Evolutionary conservation across 352 stramenopile species (phyloP).

Genomic region (Blastocystis sp.): DNA sequence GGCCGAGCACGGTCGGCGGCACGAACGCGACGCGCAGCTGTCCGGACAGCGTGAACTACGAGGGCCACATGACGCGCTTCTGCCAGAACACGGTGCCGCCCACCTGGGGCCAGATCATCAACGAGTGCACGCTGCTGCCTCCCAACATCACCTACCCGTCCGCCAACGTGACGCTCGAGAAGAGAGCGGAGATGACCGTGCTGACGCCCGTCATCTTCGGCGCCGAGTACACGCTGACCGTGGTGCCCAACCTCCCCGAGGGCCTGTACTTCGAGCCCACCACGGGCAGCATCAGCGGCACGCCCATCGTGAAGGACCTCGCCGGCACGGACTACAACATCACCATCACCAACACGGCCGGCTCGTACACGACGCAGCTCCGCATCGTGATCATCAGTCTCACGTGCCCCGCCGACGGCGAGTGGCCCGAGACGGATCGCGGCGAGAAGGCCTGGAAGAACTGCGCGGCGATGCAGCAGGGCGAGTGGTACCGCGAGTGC

Average conservation of each 20-base stretch:
- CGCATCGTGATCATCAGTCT: constrained; percentile 56
- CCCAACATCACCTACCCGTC: constrained; percentile 70
- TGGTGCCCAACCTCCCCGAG: constrained; percentile 26
- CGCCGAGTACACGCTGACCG: constrained; percentile 2
- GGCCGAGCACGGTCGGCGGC: constrained; percentile 4
- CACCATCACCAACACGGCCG: constrained; percentile 44
- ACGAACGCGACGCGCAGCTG: constrained; percentile 46
- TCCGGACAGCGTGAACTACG: constrained; percentile 25
- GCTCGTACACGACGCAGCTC: constrained; percentile 34
- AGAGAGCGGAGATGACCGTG: constrained; percentile 57
- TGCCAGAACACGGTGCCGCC: constrained; percentile 21
- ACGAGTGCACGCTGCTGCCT: constrained; percentile 46
- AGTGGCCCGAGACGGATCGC: constrained; percentile 48
- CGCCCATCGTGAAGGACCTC: constrained; percentile 34
- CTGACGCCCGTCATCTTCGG: constrained; percentile 46
- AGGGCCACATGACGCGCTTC: constrained; percentile 43
- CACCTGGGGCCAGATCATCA: constrained; percentile 16
- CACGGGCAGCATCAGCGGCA: constrained; percentile 29
- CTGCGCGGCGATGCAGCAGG: constrained; percentile 39
- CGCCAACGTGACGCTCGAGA: constrained; percentile 61
- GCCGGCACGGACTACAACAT: constrained; percentile 35
- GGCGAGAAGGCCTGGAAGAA: constrained; percentile 61
- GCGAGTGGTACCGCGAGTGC: constrained; percentile 40
- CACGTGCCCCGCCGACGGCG: constrained; percentile 30
- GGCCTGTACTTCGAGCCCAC: constrained; percentile 49